phyloP scores from a whole-genome alignment of 1,284 basidiomycete species.

The Malassezia yamatoensis region DNA sequence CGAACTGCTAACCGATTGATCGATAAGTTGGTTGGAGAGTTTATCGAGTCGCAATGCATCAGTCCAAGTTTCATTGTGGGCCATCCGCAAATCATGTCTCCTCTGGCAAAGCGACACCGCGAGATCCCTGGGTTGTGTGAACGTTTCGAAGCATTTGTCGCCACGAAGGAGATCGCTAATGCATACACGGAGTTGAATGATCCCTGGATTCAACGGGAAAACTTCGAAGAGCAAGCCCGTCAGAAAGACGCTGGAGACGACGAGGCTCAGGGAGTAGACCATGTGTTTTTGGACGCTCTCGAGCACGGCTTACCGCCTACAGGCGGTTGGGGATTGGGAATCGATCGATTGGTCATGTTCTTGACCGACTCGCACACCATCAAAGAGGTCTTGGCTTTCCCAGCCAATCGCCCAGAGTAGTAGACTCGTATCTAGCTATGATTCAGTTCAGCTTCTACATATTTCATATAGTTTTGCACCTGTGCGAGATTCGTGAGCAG shows the following conservation, averaged over 20 bases:
- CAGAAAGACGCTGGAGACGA: conserved; percentile 97
- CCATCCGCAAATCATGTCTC: conserved; percentile 98
- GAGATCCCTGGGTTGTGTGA: conserved; percentile 69
- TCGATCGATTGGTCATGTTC: conserved; percentile 31
- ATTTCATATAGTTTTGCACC: conserved; percentile 11
- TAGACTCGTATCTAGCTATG: neutral
- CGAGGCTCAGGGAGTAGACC: conserved; percentile 89
- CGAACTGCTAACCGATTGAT: conserved; percentile 88
- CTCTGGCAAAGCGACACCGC: conserved; percentile 59
- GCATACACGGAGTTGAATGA: conserved; percentile 70
- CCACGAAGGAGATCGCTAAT: conserved; percentile 76
- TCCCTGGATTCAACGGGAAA: conserved; percentile 67
- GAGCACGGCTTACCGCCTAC: conserved; percentile 96
- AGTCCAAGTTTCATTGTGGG: conserved; percentile 91
- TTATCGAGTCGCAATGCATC: conserved; percentile 90
- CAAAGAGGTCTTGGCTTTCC: conserved; percentile 81
- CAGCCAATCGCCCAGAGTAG: conserved; percentile 67
- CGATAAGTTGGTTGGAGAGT: conserved; percentile 96
- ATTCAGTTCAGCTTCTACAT: neutral
- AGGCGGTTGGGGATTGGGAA: conserved; percentile 57
- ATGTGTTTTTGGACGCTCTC: conserved; percentile 56
- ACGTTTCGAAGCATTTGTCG: conserved; percentile 96
- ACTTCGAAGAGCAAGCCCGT: conserved; percentile 81
- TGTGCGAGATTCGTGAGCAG: neutral
- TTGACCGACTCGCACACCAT: conserved; percentile 55